phyloP scores from a whole-genome alignment of 352 stramenopile species.

The Pythium sukuiense region DNA sequence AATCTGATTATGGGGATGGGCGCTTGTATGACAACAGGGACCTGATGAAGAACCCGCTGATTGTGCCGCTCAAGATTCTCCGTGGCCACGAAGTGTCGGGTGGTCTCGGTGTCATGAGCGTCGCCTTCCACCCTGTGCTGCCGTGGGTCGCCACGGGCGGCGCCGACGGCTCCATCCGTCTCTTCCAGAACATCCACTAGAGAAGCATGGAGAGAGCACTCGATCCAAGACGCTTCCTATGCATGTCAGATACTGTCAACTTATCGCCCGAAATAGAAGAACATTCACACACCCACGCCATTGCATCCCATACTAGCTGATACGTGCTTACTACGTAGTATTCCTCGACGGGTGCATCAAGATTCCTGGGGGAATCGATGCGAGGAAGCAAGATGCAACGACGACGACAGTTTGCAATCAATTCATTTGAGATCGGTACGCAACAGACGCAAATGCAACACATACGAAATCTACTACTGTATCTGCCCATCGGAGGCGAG shows the following conservation, averaged over 20 bases:
- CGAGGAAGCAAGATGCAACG: neutral
- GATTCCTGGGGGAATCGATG: neutral
- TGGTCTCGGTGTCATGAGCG: conserved; percentile 93
- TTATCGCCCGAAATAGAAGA: conserved; percentile 29
- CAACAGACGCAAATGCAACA: conserved; percentile 11
- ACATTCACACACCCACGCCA: conserved; percentile 4
- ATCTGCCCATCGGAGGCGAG: neutral
- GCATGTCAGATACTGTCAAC: conserved; percentile 21
- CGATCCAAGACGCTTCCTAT: neutral
- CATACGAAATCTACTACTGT: conserved; percentile 16
- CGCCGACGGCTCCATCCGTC: conserved; percentile 93
- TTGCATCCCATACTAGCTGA: neutral
- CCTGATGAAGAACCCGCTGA: conserved; percentile 98
- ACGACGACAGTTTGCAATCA: conserved; percentile 6
- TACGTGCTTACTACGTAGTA: neutral
- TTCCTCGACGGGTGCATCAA: neutral
- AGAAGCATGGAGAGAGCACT: conserved; percentile 8
- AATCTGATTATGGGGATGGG: conserved; percentile 7
- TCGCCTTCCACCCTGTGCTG: conserved; percentile 97
- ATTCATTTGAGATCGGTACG: conserved; percentile 6
- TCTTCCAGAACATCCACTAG: conserved; percentile 98
- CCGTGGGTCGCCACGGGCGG: conserved; percentile 94
- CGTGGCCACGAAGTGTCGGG: conserved; percentile 92
- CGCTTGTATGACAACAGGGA: conserved; percentile 61
- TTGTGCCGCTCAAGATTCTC: conserved; percentile 99